phyloP scores from a whole-genome alignment of 306 rosid genomes.

The Lupinus albus region DNA sequence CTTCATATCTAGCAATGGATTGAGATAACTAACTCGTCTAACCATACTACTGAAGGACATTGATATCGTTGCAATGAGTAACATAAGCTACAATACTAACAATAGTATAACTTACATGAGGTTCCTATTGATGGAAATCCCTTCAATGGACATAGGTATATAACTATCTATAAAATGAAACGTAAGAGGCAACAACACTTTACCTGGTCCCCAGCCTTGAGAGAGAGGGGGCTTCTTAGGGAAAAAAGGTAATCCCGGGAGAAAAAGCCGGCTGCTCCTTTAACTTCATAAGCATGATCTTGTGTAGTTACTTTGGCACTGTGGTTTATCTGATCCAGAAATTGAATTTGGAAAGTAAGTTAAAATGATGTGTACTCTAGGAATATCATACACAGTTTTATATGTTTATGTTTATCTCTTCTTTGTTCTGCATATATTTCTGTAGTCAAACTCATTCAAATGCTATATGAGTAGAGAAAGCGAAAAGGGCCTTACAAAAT shows the following conservation, averaged over 20 bases:
- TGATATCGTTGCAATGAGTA: no score
- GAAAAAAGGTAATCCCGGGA: conserved; percentile 86
- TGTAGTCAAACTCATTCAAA: conserved; percentile 3
- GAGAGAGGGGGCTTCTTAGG: conserved; percentile 71
- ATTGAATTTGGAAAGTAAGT: conserved; percentile 15
- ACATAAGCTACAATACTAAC: no score
- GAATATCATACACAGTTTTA: conserved; percentile 23
- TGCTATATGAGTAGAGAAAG: no score
- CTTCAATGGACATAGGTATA: conserved; percentile 24
- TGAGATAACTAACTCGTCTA: no score
- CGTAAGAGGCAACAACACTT: conserved; percentile 12
- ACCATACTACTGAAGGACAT: no score
- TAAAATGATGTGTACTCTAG: conserved; percentile 14
- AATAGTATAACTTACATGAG: no score
- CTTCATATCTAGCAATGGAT: no score
- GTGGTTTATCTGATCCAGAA: conserved; percentile 76
- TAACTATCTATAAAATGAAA: conserved; percentile 16
- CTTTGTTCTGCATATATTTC: conserved; percentile 20
- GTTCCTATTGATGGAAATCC: conserved; percentile 13
- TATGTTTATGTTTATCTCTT: conserved; percentile 21
- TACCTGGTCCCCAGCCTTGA: conserved; percentile 96
- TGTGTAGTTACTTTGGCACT: conserved; percentile 71
- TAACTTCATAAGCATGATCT: conserved; percentile 80
- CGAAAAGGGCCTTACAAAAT: conserved; percentile 64
- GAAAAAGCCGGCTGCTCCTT: conserved; percentile 92